Conservation (phyloP, 2,329 filamentous ascomycete genomes). For the Ascosphaera aggregata region DNA sequence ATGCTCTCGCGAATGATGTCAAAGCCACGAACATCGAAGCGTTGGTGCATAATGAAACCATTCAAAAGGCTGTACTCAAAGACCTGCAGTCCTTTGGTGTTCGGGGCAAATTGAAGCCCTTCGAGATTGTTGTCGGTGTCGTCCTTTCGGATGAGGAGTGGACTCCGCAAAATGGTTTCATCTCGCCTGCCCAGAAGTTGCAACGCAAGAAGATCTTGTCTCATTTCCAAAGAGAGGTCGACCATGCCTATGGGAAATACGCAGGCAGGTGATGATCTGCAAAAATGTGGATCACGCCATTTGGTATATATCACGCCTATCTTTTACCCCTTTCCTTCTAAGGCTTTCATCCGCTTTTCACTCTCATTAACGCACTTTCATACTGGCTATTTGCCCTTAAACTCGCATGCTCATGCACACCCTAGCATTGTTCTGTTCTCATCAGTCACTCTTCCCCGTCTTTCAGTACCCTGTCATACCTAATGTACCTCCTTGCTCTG, state of each 20-base stretch:
- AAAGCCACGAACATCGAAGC: constrained; percentile 10
- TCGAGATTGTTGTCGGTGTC: constrained; percentile 21
- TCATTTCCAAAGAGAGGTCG: constrained; percentile 37
- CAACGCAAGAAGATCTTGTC: constrained; percentile 44
- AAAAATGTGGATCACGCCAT: too few relatives aligned
- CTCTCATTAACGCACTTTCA: too few relatives aligned
- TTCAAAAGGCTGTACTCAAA: constrained; percentile 18
- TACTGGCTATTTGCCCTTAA: too few relatives aligned
- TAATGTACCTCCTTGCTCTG: too few relatives aligned
- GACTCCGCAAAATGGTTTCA: constrained; percentile 26
- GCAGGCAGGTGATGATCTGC: too few relatives aligned
- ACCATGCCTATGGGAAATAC: constrained; percentile 40
- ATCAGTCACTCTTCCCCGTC: too few relatives aligned
- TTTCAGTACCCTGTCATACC: too few relatives aligned
- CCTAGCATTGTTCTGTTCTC: too few relatives aligned
- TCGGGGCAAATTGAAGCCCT: constrained; percentile 15
- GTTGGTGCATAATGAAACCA: constrained; percentile 16
- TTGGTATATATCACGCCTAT: too few relatives aligned
- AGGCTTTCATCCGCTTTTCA: too few relatives aligned
- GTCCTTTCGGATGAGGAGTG: constrained; percentile 23
- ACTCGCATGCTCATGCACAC: too few relatives aligned
- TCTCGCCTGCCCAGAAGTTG: constrained; percentile 49
- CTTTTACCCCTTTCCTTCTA: too few relatives aligned
- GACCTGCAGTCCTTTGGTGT: constrained; percentile 17
- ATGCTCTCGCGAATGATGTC: constrained; percentile 29